Percentiles rank a stretch among this genome's conserved stretches.
These are phyloP conservation scores for Oryza nivara DNA, from an alignment of 176 grass and related monocot genomes.

Conservation along the genomic window DNA sequence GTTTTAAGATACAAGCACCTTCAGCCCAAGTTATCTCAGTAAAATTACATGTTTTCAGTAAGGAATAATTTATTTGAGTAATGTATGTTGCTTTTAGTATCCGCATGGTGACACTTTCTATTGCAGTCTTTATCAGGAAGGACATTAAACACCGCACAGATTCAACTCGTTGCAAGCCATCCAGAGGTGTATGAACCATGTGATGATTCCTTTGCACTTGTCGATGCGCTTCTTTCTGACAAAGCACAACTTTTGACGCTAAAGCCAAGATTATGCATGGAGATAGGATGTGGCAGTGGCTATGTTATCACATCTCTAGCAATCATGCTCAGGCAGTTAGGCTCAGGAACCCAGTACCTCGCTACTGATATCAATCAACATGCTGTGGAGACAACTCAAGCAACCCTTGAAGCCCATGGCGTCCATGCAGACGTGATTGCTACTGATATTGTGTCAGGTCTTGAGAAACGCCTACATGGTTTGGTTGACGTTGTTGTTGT, in stretches of 20 bases:
- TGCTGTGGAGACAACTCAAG: conserved; percentile 74
- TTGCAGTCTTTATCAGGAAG: conserved; percentile 52
- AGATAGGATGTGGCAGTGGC: conserved; percentile 85
- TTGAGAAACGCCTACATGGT: conserved; percentile 67
- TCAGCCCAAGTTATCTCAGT: conserved; percentile 5
- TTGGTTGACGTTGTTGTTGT: conserved; percentile 87
- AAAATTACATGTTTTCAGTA: conserved; percentile 1
- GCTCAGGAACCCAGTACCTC: conserved; percentile 68
- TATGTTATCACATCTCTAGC: conserved; percentile 94
- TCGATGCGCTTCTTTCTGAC: conserved; percentile 94
- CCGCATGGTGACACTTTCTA: conserved; percentile 16
- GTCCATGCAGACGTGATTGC: conserved; percentile 74
- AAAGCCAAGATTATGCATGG: conserved; percentile 76
- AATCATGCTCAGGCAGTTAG: conserved; percentile 76
- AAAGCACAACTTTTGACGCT: conserved; percentile 60
- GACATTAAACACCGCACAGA: conserved; percentile 77
- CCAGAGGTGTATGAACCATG: conserved; percentile 95
- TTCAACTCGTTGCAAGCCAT: conserved; percentile 70
- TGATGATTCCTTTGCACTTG: conserved; percentile 90
- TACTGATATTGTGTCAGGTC: conserved; percentile 78
- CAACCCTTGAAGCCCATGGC: conserved; percentile 78
- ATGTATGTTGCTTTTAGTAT: background rate
- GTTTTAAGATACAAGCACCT: background rate
- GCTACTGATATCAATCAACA: conserved; percentile 89
- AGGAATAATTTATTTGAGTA: background rate